These are phyloP conservation scores for Malania oleifera DNA, from an alignment of 164 flowering plant species.

Conservation along the genomic window DNA sequence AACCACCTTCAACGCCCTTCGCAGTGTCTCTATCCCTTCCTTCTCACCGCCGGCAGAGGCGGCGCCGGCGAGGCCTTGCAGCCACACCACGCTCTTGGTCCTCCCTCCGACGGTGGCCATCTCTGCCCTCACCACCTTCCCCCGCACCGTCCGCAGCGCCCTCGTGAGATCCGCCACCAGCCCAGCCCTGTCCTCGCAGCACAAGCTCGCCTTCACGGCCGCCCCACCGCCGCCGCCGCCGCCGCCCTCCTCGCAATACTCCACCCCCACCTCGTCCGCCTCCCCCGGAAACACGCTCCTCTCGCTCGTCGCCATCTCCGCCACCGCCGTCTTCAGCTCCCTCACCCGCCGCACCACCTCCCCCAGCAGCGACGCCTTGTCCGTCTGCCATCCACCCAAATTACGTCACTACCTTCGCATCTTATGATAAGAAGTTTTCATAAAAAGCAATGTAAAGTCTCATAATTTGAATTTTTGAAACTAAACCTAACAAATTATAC, in stretches of 20 bases:
- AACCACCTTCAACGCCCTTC: conserved; percentile 28
- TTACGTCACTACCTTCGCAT: too few relatives aligned
- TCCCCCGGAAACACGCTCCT: conserved; percentile 24
- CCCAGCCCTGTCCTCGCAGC: conserved; percentile 40
- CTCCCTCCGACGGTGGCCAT: conserved; percentile 47
- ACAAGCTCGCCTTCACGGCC: conserved; percentile 26
- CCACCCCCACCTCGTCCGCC: conserved; percentile 24
- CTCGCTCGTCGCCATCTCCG: neutral
- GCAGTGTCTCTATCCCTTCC: conserved; percentile 19
- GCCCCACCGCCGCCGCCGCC: neutral
- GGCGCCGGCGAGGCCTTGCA: conserved; percentile 17
- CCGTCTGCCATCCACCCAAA: conserved; percentile 20
- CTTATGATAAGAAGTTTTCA: neutral
- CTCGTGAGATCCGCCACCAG: conserved; percentile 26
- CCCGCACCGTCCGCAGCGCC: conserved; percentile 29
- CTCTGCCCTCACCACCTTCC: conserved; percentile 34
- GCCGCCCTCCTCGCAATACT: conserved; percentile 6
- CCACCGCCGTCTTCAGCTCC: neutral
- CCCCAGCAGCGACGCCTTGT: conserved; percentile 45
- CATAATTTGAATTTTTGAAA: neutral
- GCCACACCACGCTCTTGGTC: conserved; percentile 29
- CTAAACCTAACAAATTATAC: neutral
- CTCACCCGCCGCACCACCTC: conserved; percentile 33
- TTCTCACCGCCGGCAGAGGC: neutral
- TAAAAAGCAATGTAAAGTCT: neutral